Evolutionary conservation across 495 filamentous ascomycete species (phyloP).

Genomic region (Penicillium subrubescens): DNA sequence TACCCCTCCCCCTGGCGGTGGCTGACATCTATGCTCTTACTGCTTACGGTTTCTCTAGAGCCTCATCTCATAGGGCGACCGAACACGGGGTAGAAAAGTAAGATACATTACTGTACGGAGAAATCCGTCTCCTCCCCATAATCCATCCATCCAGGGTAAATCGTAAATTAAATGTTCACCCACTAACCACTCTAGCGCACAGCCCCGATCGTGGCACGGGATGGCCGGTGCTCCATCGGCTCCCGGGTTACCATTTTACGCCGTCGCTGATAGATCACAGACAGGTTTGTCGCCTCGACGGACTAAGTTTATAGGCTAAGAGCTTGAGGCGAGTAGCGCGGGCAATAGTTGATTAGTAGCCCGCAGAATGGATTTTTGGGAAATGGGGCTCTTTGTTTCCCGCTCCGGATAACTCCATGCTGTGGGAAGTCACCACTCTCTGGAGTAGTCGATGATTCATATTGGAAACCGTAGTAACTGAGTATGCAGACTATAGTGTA

Average conservation of each 20-base stretch:
- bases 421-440: too few relatives aligned
- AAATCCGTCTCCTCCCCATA: not conserved
- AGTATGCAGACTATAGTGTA: not conserved
- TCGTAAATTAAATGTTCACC: not conserved
- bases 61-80: not conserved
- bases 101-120: not conserved
- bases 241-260: not conserved
- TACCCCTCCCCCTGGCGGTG: not conserved
- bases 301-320: not conserved
- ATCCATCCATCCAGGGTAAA: not conserved
- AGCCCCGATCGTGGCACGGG: constrained; percentile 16
- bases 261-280: constrained; percentile 14
- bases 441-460: not conserved
- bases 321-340: not conserved
- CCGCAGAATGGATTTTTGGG: not conserved
- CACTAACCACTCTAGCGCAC: constrained; percentile 12
- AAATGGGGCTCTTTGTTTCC: not conserved
- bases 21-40: too few relatives aligned
- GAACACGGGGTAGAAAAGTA: not conserved
- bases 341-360: not conserved
- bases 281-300: constrained; percentile 4
- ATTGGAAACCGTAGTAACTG: not conserved
- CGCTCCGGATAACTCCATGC: too few relatives aligned
- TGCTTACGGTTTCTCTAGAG: not conserved
- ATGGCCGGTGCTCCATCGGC: not conserved